phyloP scores from a whole-genome alignment of 345 rosid species.

The Pistacia integerrima region DNA sequence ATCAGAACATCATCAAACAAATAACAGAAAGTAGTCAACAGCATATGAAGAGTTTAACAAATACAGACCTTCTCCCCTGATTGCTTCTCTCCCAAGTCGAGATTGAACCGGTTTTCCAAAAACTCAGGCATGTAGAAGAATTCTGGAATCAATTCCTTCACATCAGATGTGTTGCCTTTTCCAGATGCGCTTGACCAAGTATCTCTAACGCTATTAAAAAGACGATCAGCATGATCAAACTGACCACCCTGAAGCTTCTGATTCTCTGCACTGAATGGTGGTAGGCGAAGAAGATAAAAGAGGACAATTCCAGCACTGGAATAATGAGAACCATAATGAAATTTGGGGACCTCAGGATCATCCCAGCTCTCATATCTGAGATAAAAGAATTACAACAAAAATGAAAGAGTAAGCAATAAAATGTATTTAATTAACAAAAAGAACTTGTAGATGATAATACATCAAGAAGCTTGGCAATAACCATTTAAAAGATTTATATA shows the following conservation, averaged over 20 bases:
- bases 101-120: slow-evolving; percentile 77
- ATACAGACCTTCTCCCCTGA: slow-evolving; percentile 95
- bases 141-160: slow-evolving; percentile 97
- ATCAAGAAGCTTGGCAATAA: neutral
- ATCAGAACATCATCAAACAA: slow-evolving; percentile 20
- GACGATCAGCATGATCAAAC: slow-evolving; percentile 99
- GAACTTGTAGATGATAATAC: neutral
- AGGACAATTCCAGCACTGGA: slow-evolving; percentile 99
- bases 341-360: slow-evolving; percentile 99
- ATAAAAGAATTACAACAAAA: slow-evolving; percentile 5
- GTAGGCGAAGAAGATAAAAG: slow-evolving; percentile 95
- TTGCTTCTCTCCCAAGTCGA: slow-evolving; percentile 96
- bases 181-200: slow-evolving; percentile 99
- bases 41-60: slow-evolving; percentile 7
- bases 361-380: slow-evolving; percentile 98
- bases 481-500: neutral
- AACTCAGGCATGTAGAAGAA: slow-evolving; percentile 99
- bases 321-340: slow-evolving; percentile 99
- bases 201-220: slow-evolving; percentile 85
- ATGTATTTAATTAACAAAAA: neutral
- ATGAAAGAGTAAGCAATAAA: slow-evolving; percentile 1
- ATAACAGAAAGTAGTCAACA: neutral
- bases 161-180: slow-evolving; percentile 96
- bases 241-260: slow-evolving; percentile 99
- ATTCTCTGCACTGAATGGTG: slow-evolving; percentile 96